Conservation (phyloP, 768 basidiomycete genomes). For the Terana coerulea region DNA sequence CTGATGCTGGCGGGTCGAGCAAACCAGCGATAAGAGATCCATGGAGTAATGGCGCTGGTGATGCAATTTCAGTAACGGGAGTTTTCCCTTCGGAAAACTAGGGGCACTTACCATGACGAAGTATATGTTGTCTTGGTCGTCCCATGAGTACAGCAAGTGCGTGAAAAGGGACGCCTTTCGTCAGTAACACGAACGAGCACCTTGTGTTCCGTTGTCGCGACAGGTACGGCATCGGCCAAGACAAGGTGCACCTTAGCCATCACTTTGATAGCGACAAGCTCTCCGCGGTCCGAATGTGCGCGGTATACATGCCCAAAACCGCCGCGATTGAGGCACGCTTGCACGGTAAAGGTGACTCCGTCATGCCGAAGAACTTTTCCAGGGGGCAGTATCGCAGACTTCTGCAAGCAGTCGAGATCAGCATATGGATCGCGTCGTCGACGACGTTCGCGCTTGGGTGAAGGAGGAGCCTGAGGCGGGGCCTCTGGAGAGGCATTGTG, state of each 20-base stretch:
- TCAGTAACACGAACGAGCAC: neutral
- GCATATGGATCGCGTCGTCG: too few relatives aligned
- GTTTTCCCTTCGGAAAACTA: neutral
- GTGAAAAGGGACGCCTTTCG: neutral
- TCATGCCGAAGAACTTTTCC: too few relatives aligned
- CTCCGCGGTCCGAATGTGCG: too few relatives aligned
- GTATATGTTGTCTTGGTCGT: neutral
- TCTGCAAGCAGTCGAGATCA: too few relatives aligned
- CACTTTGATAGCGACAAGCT: slow-evolving; percentile 2
- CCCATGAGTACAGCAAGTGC: neutral
- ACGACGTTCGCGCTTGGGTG: too few relatives aligned
- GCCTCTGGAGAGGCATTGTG: too few relatives aligned
- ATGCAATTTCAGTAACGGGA: too few relatives aligned
- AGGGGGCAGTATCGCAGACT: too few relatives aligned
- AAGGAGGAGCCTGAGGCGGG: too few relatives aligned
- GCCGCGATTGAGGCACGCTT: too few relatives aligned
- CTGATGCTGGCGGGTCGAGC: neutral
- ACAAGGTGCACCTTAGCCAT: neutral
- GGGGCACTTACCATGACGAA: neutral
- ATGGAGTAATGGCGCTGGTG: neutral
- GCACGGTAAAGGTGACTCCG: too few relatives aligned
- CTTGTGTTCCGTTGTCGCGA: neutral
- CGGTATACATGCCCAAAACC: too few relatives aligned
- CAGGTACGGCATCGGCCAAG: neutral
- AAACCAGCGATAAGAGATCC: neutral